A percentile compares a stretch with the other conserved stretches of the same genome.
Conservation (phyloP, 164 flowering plant species). For the Akebia trifoliata region DNA sequence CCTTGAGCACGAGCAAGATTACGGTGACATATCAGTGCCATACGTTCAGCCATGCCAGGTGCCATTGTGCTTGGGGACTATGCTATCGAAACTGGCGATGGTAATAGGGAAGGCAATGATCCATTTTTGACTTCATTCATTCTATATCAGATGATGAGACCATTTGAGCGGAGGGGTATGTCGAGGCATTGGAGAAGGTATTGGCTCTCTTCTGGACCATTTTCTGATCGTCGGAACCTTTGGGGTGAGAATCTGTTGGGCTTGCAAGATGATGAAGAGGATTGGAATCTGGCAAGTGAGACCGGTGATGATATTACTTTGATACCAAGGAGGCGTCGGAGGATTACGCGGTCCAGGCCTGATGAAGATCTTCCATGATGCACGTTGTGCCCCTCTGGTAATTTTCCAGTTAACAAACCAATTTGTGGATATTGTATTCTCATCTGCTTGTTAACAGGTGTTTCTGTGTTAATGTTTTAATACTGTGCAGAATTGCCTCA, state of each 20-base stretch:
- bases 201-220: constrained; percentile 38
- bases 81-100: constrained; percentile 46
- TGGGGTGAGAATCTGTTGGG: constrained; percentile 93
- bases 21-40: constrained; percentile 83
- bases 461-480: constrained; percentile 7
- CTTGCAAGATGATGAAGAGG: constrained; percentile 57
- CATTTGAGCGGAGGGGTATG: constrained; percentile 47
- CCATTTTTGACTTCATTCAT: constrained; percentile 61
- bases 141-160: constrained; percentile 74
- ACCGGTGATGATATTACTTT: constrained; percentile 45
- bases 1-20: constrained; percentile 75
- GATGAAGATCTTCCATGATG: constrained; percentile 49
- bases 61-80: constrained; percentile 63
- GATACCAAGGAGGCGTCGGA: constrained; percentile 54
- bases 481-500: constrained; percentile 16
- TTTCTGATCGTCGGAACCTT: constrained; percentile 48
- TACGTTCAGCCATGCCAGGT: constrained; percentile 83
- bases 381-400: constrained; percentile 18
- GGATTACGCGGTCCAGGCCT: constrained; percentile 50
- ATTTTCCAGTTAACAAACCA: constrained; percentile 3
- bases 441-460: background rate
- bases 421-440: background rate
- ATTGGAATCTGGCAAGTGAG: constrained; percentile 31
- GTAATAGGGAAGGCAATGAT: constrained; percentile 40
- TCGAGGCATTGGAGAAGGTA: constrained; percentile 68